A percentile compares a stretch with the other conserved stretches of the same genome.
Conservation (phyloP, 108 stramenopile species). For the Skeletonema potamos region DNA sequence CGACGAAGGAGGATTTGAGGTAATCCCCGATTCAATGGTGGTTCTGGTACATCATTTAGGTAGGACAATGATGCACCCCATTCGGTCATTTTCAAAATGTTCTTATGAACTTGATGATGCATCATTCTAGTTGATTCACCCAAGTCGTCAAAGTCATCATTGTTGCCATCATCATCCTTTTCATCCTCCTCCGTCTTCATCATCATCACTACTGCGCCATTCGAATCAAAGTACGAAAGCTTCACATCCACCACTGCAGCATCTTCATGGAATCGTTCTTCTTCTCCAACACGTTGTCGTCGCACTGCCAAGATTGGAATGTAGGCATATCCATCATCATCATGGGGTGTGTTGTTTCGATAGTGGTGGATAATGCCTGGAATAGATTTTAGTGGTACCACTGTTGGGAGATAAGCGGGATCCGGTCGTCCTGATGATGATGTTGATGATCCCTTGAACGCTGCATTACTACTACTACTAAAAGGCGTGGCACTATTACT, state of each 20-base stretch:
- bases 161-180: slow-evolving; percentile 42
- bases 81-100: slow-evolving; percentile 29
- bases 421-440: neutral
- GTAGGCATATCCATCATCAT: slow-evolving; percentile 40
- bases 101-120: slow-evolving; percentile 6
- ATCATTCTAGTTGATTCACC: slow-evolving; percentile 14
- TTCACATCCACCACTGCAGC: slow-evolving; percentile 74
- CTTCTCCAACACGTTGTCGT: slow-evolving; percentile 74
- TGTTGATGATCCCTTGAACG: neutral
- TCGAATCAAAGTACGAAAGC: slow-evolving; percentile 46
- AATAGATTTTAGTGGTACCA: neutral
- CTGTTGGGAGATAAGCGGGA: neutral
- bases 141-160: slow-evolving; percentile 59
- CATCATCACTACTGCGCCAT: slow-evolving; percentile 54
- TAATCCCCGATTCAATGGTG: slow-evolving; percentile 8
- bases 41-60: neutral
- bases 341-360: neutral
- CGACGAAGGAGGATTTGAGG: slow-evolving; percentile 50
- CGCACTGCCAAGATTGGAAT: slow-evolving; percentile 75
- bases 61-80: slow-evolving; percentile 19
- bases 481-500: neutral
- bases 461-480: neutral
- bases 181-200: slow-evolving; percentile 16
- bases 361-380: neutral
- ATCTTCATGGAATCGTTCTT: slow-evolving; percentile 85